A percentile compares a stretch with the other conserved stretches of the same genome.
Conservation (phyloP, 257 asterid species). For the Solanum dulcamara region DNA sequence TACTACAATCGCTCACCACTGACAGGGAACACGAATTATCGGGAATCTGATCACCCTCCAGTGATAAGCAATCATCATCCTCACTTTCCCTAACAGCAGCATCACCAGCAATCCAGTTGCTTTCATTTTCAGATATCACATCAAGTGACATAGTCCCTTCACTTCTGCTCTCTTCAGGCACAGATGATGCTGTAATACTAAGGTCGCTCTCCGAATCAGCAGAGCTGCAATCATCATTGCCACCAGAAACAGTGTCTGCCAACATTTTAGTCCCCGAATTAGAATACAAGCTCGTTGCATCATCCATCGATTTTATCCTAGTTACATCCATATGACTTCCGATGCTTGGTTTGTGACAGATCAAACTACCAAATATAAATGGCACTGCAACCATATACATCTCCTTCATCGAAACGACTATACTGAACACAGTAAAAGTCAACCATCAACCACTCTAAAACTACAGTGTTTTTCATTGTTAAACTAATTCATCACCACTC, state of each 20-base stretch:
- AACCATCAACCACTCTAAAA: constrained; percentile 31
- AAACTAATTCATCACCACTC: constrained; percentile 26
- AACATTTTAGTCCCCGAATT: constrained; percentile 19
- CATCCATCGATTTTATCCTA: constrained; percentile 29
- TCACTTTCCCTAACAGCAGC: constrained; percentile 39
- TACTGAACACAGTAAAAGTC: constrained; percentile 20
- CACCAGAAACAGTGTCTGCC: constrained; percentile 24
- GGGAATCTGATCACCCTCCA: constrained; percentile 41
- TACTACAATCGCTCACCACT: constrained; percentile 74
- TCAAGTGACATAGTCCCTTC: constrained; percentile 11
- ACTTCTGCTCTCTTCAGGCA: constrained; percentile 14
- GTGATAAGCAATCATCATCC: constrained; percentile 43
- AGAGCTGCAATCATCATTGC: constrained; percentile 9
- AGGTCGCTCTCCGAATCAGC: constrained; percentile 12
- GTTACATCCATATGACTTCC: constrained; percentile 31
- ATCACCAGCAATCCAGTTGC: constrained; percentile 30
- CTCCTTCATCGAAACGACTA: constrained; percentile 42
- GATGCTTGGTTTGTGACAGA: constrained; percentile 18
- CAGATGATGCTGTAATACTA: constrained; percentile 13
- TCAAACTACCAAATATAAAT: constrained; percentile 38
- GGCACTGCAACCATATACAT: constrained; percentile 42
- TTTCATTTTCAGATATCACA: constrained; percentile 12
- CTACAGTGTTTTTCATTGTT: constrained; percentile 46
- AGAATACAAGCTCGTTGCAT: constrained; percentile 18
- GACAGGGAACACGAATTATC: constrained; percentile 61